Evolutionary conservation across 2,329 filamentous ascomycete species (phyloP).

Genomic region (Periglandula ipomoeae): DNA sequence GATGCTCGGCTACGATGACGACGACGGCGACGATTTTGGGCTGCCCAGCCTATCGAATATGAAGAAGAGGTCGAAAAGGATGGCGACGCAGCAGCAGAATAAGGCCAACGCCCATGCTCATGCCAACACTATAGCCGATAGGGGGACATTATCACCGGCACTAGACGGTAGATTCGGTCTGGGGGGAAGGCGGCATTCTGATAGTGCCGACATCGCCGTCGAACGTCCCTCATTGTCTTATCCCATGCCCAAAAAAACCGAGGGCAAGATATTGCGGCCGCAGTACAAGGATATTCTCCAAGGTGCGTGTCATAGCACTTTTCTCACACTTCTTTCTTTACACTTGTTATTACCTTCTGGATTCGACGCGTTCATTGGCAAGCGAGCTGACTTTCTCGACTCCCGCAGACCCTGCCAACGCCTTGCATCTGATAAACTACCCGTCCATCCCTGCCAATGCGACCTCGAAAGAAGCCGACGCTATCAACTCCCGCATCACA

Average conservation of each 20-base stretch:
- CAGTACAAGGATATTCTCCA: conserved; percentile 95
- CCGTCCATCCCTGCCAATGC: conserved; percentile 65
- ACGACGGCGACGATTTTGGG: conserved; percentile 91
- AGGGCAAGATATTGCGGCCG: conserved; percentile 90
- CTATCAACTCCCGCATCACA: conserved; percentile 76
- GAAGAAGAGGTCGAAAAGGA: conserved; percentile 59
- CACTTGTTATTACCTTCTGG: neutral
- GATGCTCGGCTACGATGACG: conserved; percentile 71
- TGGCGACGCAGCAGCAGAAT: conserved; percentile 32
- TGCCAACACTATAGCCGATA: conserved; percentile 7
- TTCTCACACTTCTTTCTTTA: neutral
- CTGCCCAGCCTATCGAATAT: conserved; percentile 87
- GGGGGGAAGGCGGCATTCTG: conserved; percentile 54
- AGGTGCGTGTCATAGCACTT: conserved; percentile 33
- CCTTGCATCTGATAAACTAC: conserved; percentile 88
- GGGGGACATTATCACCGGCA: conserved; percentile 24
- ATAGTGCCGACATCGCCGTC: conserved; percentile 90
- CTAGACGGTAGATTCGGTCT: conserved; percentile 29
- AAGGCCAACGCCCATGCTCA: neutral
- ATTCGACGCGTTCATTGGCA: neutral
- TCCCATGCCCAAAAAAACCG: conserved; percentile 77
- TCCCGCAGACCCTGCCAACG: conserved; percentile 71
- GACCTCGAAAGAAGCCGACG: conserved; percentile 73
- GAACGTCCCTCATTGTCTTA: conserved; percentile 77
- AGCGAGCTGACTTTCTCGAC: neutral